These are phyloP conservation scores for Hymenotorrendiella dingleyae DNA, from an alignment of 2,329 filamentous ascomycete genomes.

Conservation along the genomic window DNA sequence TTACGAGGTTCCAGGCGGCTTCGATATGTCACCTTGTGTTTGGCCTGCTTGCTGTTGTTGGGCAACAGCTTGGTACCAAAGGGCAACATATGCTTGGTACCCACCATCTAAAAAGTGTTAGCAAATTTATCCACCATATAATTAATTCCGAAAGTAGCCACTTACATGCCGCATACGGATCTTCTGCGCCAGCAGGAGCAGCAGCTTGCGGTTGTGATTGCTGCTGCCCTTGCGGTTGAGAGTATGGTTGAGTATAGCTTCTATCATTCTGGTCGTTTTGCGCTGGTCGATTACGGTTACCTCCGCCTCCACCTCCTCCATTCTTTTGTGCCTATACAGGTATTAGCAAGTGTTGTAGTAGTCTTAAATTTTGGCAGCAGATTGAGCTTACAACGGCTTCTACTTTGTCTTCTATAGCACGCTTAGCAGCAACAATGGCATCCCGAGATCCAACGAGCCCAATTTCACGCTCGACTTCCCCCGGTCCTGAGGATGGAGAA, in stretches of 20 bases:
- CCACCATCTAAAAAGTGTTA: conserved; percentile 55
- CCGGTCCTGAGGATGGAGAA: conserved; percentile 69
- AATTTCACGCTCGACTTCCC: conserved; percentile 79
- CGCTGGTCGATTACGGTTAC: conserved; percentile 36
- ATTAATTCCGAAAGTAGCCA: conserved; percentile 10
- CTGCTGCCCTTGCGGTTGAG: conserved; percentile 35
- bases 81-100: conserved; percentile 71
- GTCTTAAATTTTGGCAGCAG: background rate
- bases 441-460: conserved; percentile 73
- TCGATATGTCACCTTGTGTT: conserved; percentile 32
- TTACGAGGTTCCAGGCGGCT: conserved; percentile 36
- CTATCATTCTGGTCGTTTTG: conserved; percentile 51
- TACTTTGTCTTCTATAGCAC: conserved; percentile 85
- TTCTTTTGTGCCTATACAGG: conserved; percentile 44
- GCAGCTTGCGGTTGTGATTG: conserved; percentile 37
- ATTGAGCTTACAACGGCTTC: conserved; percentile 68
- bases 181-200: conserved; percentile 45
- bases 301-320: conserved; percentile 40
- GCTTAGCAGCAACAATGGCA: conserved; percentile 74
- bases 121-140: conserved; percentile 1
- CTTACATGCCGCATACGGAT: conserved; percentile 72
- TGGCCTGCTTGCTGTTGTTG: conserved; percentile 38
- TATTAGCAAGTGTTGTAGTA: conserved; percentile 14
- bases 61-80: conserved; percentile 71
- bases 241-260: conserved; percentile 45